Base-by-base conservation (phyloP, 805 yeast genomes). In the Jamesozyma piceae region DNA sequence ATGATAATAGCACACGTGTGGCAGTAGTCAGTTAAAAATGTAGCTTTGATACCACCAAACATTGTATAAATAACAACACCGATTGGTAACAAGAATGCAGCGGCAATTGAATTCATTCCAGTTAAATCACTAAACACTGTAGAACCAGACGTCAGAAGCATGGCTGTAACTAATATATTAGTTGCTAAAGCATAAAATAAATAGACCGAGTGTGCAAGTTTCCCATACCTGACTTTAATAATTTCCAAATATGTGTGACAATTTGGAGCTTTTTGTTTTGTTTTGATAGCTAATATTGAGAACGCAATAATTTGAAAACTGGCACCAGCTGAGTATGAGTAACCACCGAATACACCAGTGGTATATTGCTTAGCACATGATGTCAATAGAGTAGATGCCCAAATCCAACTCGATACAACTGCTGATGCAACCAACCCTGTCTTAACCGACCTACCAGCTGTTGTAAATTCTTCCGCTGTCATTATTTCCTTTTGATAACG, bases 381-480 rank as follows among this genome's bases (percentile, higher is more conserved):
- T 31, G 78, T 79, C 27, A 84, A 67, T 38, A 84, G 64, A 1
- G 94, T 84, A 3, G 87, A 85, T n/a, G 84, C 84, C 88, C 88
- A 81, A 9, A 96, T 87, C 97, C 97, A 89, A 8, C 90, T 80
- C 11, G 90, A 80, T 8, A 88, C 95, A 26, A 89, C 96, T 6
- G 95, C 95, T 6, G 95, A 80, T 4, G 90, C 80, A 48, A 87
- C 81, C 50, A 89, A 69, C 38, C 92, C 92, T 0, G 90, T 79
- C 53, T 82, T 83, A 34, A 89, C 94, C 3, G 86, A 71, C 58
- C 95, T 75, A 50, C 95, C 95, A 29, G 96, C 95, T 4, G 96
- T 88, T 2, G 94, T 77, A 53, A 89, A 89, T 58, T 88, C 95
- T 65, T 89, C 97, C 3, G 96, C 88, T 5, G 95, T 86, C 63